phyloP scores from a whole-genome alignment of 1,284 basidiomycete species.

The Rhodotorula sp. region DNA sequence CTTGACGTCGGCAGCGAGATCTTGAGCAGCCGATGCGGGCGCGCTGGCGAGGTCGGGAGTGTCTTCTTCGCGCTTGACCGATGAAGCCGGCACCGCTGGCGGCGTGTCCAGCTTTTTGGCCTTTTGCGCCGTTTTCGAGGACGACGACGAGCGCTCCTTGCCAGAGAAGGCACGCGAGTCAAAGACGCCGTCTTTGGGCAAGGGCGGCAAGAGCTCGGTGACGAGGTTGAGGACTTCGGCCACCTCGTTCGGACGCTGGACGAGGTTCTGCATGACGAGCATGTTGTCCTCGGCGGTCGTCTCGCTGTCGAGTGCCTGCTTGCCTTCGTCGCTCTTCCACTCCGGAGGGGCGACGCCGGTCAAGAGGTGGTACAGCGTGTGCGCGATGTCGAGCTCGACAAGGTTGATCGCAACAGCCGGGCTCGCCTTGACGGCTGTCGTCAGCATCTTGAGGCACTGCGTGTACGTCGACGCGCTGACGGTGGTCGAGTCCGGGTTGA shows the following conservation, averaged over 20 bases:
- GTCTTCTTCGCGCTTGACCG: slow-evolving; percentile 42
- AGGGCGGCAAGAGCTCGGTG: slow-evolving; percentile 82
- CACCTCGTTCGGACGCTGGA: slow-evolving; percentile 91
- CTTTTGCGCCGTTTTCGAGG: neutral
- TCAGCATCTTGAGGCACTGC: slow-evolving; percentile 77
- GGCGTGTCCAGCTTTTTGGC: slow-evolving; percentile 23
- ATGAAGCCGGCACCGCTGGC: neutral
- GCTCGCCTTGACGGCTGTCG: slow-evolving; percentile 78
- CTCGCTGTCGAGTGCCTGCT: slow-evolving; percentile 41
- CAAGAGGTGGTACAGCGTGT: slow-evolving; percentile 86
- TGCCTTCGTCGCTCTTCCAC: slow-evolving; percentile 34
- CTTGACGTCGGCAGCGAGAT: slow-evolving; percentile 31
- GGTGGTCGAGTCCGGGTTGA: slow-evolving; percentile 79
- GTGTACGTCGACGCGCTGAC: slow-evolving; percentile 84
- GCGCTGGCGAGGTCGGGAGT: slow-evolving; percentile 16
- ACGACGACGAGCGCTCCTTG: slow-evolving; percentile 18
- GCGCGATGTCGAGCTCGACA: slow-evolving; percentile 83
- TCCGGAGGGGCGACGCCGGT: slow-evolving; percentile 79
- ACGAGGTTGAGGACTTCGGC: slow-evolving; percentile 85
- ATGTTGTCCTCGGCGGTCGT: slow-evolving; percentile 61
- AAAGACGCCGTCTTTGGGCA: slow-evolving; percentile 56
- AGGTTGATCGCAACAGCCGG: slow-evolving; percentile 79
- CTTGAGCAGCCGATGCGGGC: neutral
- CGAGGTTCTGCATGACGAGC: slow-evolving; percentile 95
- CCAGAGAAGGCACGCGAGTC: slow-evolving; percentile 42